These are phyloP conservation scores for Aspergillus sp. DNA, from an alignment of 2,329 filamentous ascomycete species.

Conservation along the genomic window DNA sequence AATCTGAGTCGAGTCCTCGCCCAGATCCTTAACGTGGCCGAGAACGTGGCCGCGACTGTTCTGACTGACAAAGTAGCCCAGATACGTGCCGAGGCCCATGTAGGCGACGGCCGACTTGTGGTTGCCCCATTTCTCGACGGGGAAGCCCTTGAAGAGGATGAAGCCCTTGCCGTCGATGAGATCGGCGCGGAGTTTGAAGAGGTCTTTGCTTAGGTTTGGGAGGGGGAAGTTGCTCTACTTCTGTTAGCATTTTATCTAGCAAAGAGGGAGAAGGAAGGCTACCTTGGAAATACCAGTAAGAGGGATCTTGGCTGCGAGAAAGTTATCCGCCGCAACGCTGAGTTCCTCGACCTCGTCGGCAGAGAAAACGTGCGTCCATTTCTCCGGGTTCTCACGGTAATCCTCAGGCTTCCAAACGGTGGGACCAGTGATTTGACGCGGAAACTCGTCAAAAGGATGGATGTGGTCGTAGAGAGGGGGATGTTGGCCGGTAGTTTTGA, in stretches of 20 bases:
- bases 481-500: conserved; percentile 69
- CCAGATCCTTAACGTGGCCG: conserved; percentile 84
- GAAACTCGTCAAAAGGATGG: conserved; percentile 65
- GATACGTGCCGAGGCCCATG: conserved; percentile 79
- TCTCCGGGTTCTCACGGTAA: conserved; percentile 58
- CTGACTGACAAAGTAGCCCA: conserved; percentile 84
- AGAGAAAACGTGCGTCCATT: conserved; percentile 69
- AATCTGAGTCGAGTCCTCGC: conserved; percentile 74
- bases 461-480: conserved; percentile 62
- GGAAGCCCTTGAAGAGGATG: conserved; percentile 82
- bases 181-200: conserved; percentile 57
- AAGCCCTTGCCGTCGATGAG: conserved; percentile 84
- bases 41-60: conserved; percentile 81
- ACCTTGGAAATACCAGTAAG: conserved; percentile 67
- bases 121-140: conserved; percentile 68
- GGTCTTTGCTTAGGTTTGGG: conserved; percentile 50
- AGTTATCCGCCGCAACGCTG: conserved; percentile 61
- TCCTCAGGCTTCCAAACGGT: conserved; percentile 69
- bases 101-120: conserved; percentile 83
- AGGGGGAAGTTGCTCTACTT: conserved; percentile 55
- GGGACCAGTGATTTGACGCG: conserved; percentile 63
- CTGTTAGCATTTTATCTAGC: conserved; percentile 1
- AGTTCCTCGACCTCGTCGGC: conserved; percentile 64
- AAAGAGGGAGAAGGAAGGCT: background rate
- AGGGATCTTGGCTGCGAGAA: conserved; percentile 60